Evolutionary conservation across 2,329 filamentous ascomycete genomes (phyloP).

Genomic region (Sarocladium brachiariae): DNA sequence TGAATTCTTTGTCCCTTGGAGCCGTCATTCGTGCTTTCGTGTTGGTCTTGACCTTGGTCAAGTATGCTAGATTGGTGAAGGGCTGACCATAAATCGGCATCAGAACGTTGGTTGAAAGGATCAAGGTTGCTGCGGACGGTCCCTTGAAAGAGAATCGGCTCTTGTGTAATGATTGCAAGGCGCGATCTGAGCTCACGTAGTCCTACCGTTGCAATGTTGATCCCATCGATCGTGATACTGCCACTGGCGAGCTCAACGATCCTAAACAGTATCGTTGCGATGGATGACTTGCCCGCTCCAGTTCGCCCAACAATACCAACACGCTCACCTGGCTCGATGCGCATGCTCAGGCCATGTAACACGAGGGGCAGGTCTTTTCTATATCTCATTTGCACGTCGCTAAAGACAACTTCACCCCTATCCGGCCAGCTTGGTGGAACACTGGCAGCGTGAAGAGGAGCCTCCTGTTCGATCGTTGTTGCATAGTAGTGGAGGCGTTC

Average conservation of each 20-base stretch:
- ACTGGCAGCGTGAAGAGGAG: neutral
- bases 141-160: constrained; percentile 68
- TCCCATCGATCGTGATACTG: constrained; percentile 57
- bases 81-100: constrained; percentile 56
- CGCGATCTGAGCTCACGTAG: constrained; percentile 59
- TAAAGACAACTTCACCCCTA: constrained; percentile 72
- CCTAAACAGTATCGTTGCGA: constrained; percentile 81
- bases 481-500: constrained; percentile 37
- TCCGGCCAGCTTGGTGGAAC: constrained; percentile 68
- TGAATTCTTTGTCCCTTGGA: constrained; percentile 18
- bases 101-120: constrained; percentile 58
- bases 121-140: constrained; percentile 66
- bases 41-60: neutral
- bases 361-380: constrained; percentile 76
- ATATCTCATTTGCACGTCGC: constrained; percentile 82
- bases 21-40: neutral
- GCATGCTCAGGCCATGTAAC: constrained; percentile 74
- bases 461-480: constrained; percentile 29
- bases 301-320: constrained; percentile 92
- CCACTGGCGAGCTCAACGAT: constrained; percentile 75
- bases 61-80: constrained; percentile 52
- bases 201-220: constrained; percentile 61
- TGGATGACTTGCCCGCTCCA: constrained; percentile 73
- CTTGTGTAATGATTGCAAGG: constrained; percentile 65
- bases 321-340: constrained; percentile 86